Conservation (phyloP, 2,329 filamentous ascomycete species). For the Penicillium brasilianum region DNA sequence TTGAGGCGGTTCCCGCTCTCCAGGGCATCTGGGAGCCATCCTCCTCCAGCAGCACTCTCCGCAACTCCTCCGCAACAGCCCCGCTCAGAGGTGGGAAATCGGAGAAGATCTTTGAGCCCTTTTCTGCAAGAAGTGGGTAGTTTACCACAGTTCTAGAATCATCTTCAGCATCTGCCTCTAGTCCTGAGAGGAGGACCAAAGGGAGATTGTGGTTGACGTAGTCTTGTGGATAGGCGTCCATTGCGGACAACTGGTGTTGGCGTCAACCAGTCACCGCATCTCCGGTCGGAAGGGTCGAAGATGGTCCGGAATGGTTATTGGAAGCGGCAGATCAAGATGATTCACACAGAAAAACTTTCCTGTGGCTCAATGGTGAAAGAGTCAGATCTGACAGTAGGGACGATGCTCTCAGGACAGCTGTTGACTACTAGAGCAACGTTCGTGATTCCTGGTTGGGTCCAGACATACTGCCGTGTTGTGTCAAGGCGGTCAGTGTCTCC, state of each 20-base stretch:
- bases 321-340: not conserved
- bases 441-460: not conserved
- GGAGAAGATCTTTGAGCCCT: slow-evolving; percentile 69
- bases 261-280: slow-evolving; percentile 41
- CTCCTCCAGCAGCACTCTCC: slow-evolving; percentile 67
- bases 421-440: not conserved
- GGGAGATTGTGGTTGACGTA: slow-evolving; percentile 89
- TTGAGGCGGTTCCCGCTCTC: slow-evolving; percentile 61
- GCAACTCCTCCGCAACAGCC: slow-evolving; percentile 67
- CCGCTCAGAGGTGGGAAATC: slow-evolving; percentile 71
- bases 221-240: slow-evolving; percentile 59
- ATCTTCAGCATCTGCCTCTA: slow-evolving; percentile 54
- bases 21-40: slow-evolving; percentile 71
- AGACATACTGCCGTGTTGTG: slow-evolving; percentile 9
- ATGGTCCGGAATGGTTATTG: not conserved
- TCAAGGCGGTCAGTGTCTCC: slow-evolving; percentile 9
- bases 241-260: slow-evolving; percentile 40
- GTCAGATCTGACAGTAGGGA: not conserved
- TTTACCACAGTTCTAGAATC: slow-evolving; percentile 39
- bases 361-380: not conserved
- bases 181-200: slow-evolving; percentile 79
- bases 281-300: slow-evolving; percentile 18
- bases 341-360: not conserved
- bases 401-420: not conserved
- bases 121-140: slow-evolving; percentile 59